Percentiles rank a stretch among this genome's conserved stretches.
Evolutionary conservation across 2,329 filamentous ascomycete species (phyloP).

Genomic region (Thelonectria discophora): DNA sequence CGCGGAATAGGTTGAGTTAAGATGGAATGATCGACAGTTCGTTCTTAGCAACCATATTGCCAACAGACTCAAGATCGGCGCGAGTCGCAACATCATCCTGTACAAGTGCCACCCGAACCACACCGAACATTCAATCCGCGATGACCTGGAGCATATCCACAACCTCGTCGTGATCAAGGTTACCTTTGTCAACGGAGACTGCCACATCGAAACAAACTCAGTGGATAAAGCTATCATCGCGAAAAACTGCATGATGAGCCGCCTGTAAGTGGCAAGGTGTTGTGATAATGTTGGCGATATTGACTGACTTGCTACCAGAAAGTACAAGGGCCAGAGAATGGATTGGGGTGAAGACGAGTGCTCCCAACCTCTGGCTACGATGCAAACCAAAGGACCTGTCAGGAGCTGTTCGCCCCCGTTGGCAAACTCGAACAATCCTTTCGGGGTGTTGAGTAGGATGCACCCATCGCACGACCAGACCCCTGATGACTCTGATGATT

Average conservation of each 20-base stretch:
- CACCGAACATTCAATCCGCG: slow-evolving; percentile 71
- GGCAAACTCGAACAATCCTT: not conserved
- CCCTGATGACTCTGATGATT: not conserved
- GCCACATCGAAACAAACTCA: slow-evolving; percentile 78
- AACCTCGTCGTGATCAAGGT: slow-evolving; percentile 77
- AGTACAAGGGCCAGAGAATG: not conserved
- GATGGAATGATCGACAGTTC: slow-evolving; percentile 78
- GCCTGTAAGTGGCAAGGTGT: slow-evolving; percentile 51
- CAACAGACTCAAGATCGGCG: slow-evolving; percentile 70
- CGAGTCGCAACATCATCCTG: slow-evolving; percentile 78
- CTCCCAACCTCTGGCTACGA: not conserved
- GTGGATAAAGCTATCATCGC: slow-evolving; percentile 80
- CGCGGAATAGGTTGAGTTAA: slow-evolving; percentile 67
- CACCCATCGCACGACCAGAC: not conserved
- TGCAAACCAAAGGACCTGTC: not conserved
- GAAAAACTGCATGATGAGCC: slow-evolving; percentile 78
- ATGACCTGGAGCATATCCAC: slow-evolving; percentile 84
- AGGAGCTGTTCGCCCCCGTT: not conserved
- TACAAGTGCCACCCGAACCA: slow-evolving; percentile 64
- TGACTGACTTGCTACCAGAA: slow-evolving; percentile 43
- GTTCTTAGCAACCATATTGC: slow-evolving; percentile 69
- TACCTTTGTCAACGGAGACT: slow-evolving; percentile 65
- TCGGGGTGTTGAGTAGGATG: not conserved
- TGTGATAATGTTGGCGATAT: not conserved
- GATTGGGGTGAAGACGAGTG: not conserved